Percentiles rank a stretch among this genome's conserved stretches.
These are phyloP conservation scores for Stagonosporopsis rhizophila DNA, from an alignment of 2,329 filamentous ascomycete species.

Conservation along the genomic window DNA sequence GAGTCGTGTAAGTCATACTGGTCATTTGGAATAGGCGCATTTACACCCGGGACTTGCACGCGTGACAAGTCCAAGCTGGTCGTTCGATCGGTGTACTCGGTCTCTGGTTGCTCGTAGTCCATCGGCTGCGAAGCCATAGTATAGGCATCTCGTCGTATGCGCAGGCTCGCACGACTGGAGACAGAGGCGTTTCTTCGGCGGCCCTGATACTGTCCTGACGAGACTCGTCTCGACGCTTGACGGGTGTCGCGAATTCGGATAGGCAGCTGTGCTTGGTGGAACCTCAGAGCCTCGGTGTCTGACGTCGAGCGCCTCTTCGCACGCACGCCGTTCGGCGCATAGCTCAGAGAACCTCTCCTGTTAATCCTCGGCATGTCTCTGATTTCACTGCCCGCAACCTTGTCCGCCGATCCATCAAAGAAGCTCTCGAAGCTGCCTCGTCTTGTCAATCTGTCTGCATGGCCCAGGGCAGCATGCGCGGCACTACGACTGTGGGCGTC, in stretches of 20 bases:
- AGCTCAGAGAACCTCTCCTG: conserved; percentile 27
- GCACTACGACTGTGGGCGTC: neutral
- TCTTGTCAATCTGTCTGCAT: conserved; percentile 36
- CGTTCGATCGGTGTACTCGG: conserved; percentile 42
- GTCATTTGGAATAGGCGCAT: conserved; percentile 42
- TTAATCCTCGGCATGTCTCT: conserved; percentile 28
- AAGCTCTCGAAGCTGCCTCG: conserved; percentile 67
- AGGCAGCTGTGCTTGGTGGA: conserved; percentile 33
- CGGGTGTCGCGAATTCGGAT: conserved; percentile 37
- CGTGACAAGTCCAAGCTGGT: conserved; percentile 38
- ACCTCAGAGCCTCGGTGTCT: conserved; percentile 34
- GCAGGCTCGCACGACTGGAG: conserved; percentile 47
- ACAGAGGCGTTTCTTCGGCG: conserved; percentile 41
- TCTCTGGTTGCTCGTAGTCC: conserved; percentile 36
- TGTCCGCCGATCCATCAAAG: conserved; percentile 63
- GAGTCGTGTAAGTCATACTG: conserved; percentile 17
- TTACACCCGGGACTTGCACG: conserved; percentile 46
- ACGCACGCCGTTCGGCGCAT: conserved; percentile 12
- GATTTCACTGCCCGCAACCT: conserved; percentile 53
- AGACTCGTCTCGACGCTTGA: conserved; percentile 21
- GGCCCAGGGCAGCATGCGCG: conserved; percentile 14
- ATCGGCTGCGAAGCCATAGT: conserved; percentile 19
- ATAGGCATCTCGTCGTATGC: conserved; percentile 35
- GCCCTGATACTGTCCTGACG: conserved; percentile 29
- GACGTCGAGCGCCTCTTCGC: conserved; percentile 34